Percentiles rank a stretch among this genome's conserved stretches.
Evolutionary conservation across 345 rosid species (phyloP).

Genomic region (Rubroshorea leprosula): DNA sequence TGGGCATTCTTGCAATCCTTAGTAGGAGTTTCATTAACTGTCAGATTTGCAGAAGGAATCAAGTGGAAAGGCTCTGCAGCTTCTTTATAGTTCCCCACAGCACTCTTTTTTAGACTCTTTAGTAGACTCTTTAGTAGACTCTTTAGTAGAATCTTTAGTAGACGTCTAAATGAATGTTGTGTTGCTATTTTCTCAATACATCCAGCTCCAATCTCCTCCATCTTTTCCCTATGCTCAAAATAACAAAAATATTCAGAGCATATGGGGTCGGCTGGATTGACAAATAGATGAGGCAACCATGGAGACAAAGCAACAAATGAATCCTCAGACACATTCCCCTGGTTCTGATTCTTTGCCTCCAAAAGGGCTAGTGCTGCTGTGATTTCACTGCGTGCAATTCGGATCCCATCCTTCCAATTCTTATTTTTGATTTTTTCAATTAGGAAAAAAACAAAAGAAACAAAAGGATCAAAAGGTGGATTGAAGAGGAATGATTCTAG

Average conservation of each 20-base stretch:
- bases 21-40: conserved; percentile 33
- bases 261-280: conserved; percentile 59
- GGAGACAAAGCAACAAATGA: conserved; percentile 47
- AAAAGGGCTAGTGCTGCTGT: conserved; percentile 75
- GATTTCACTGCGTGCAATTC: conserved; percentile 64
- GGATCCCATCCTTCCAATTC: conserved; percentile 59
- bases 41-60: conserved; percentile 67
- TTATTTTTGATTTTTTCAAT: conserved; percentile 61
- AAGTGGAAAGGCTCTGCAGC: conserved; percentile 65
- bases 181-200: conserved; percentile 64
- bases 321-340: conserved; percentile 29
- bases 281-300: conserved; percentile 62
- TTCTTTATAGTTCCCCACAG: conserved; percentile 46
- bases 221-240: conserved; percentile 78
- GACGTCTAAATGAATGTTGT: conserved; percentile 59
- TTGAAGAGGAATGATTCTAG: conserved; percentile 70
- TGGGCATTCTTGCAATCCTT: conserved; percentile 67
- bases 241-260: conserved; percentile 82
- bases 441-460: conserved; percentile 69
- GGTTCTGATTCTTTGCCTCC: conserved; percentile 27
- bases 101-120: too few relatives aligned
- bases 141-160: too few relatives aligned
- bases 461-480: too few relatives aligned
- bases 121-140: too few relatives aligned
- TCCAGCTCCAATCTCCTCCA: conserved; percentile 82